Conservation (phyloP, 306 rosid genomes). For the Quercus gilva region DNA sequence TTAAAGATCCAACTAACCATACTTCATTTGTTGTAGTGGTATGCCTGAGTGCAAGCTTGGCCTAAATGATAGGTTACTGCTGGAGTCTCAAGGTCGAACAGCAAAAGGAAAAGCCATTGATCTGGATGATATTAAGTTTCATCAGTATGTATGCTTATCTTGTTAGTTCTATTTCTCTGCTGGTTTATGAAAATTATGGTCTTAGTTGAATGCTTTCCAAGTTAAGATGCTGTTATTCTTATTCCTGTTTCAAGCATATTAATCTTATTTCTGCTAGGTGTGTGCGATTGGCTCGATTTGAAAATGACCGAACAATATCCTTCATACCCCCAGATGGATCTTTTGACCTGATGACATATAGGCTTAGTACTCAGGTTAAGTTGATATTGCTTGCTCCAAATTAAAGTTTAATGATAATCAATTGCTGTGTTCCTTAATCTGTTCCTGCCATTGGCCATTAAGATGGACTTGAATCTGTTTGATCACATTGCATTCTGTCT, state of each 20-base stretch:
- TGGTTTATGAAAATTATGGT: too few species aligned
- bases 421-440: too few species aligned
- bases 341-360: too few species aligned
- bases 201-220: too few species aligned
- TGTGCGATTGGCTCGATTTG: too few species aligned
- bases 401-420: background rate
- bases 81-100: slow-evolving; percentile 97
- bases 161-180: too few species aligned
- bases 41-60: slow-evolving; percentile 99
- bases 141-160: slow-evolving; percentile 69
- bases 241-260: background rate
- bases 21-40: slow-evolving; percentile 62
- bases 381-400: background rate
- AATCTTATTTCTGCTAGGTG: background rate
- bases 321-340: too few species aligned
- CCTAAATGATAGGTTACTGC: slow-evolving; percentile 77
- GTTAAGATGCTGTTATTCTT: background rate
- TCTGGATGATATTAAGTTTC: slow-evolving; percentile 99
- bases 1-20: background rate
- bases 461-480: background rate
- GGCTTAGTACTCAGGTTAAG: too few species aligned
- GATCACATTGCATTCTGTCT: background rate
- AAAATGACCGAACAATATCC: too few species aligned
- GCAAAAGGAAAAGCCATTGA: slow-evolving; percentile 97
- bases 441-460: background rate